Evolutionary conservation across 106 monocot genomes (phyloP), one percentile per base, ranked within the genome.

Genomic region (Cymbidium sinense): DNA sequence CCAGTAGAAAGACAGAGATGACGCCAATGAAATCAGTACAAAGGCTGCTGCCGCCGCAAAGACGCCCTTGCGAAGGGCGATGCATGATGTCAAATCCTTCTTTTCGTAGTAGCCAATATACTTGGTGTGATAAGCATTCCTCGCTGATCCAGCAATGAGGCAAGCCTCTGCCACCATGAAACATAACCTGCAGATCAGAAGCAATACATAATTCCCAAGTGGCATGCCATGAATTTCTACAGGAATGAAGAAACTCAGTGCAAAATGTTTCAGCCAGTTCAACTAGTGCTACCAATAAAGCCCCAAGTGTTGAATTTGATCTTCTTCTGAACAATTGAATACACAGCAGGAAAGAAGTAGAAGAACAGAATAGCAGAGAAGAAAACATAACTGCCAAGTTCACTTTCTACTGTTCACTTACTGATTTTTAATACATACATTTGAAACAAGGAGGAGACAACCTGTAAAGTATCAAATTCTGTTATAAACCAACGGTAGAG

Each of bases 71-170:
- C 99, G 83, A 21, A 99, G 82, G 5, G 86, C 67, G 7, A 87
- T 86, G 28, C 99, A 99, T 1, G 92, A 86, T 52, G 52, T 5
- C 78, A 92, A 33, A 73, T 99, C 99, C 55, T 82, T 78, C 78
- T 92, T 95, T 11, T 27, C 37, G 64, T 83, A 95, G 81, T 90
- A 78, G 0, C 99, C 99, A 9, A 90, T 25, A 25, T 99, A 99
- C 74, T 95, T 95, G 12, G 99, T 99, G 72, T 99, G 99, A 82
- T 99, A 95, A 19, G 95, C 99, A 79, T 99, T 99, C 78, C 90
- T 90, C 15, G 85, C 99, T 43, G 99, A 94, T 75, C 99, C 99
- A 10, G 92, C 95, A 27, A 99, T 17, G 2, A 99, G 92, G 75
- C 92, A 95, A 50, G 75, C 90, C 64, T 92, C 99, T 10, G 99